phyloP scores from a whole-genome alignment of 1,284 basidiomycete species.

The Cutaneotrichosporon daszewskae region DNA sequence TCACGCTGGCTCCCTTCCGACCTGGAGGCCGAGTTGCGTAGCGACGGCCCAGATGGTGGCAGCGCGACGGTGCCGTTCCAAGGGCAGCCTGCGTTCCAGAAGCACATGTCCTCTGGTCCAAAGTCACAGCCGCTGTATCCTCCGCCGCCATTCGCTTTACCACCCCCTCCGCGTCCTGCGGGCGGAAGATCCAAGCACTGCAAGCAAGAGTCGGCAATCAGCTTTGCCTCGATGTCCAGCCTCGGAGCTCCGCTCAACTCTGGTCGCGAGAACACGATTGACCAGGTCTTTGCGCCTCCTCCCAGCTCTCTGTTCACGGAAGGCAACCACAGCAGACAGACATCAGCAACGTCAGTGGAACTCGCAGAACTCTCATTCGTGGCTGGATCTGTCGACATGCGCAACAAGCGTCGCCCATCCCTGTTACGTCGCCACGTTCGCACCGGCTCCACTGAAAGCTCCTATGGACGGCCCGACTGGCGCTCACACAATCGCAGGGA shows the following conservation, averaged over 20 bases:
- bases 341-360: too few species aligned
- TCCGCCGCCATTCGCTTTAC: constrained; percentile 10
- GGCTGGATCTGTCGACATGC: background rate
- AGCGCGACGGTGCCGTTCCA: constrained; percentile 32
- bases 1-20: too few species aligned
- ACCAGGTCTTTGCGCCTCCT: constrained; percentile 48
- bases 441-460: too few species aligned
- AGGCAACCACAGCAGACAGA: too few species aligned
- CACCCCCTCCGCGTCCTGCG: background rate
- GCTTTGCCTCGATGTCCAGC: constrained; percentile 73
- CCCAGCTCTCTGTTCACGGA: constrained; percentile 18
- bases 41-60: too few species aligned
- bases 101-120: constrained; percentile 14
- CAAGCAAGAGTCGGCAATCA: constrained; percentile 59
- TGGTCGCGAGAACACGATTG: constrained; percentile 71
- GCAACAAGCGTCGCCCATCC: too few species aligned
- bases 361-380: constrained; percentile 29
- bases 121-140: background rate
- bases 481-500: too few species aligned
- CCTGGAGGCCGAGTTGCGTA: too few species aligned
- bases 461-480: too few species aligned
- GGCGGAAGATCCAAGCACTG: constrained; percentile 12
- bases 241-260: constrained; percentile 65
- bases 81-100: constrained; percentile 37
- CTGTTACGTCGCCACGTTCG: too few species aligned